Percentiles rank a stretch among this genome's conserved stretches.
phyloP scores from a whole-genome alignment of 2,329 filamentous ascomycete species.

The Rugonectria rugulosa region DNA sequence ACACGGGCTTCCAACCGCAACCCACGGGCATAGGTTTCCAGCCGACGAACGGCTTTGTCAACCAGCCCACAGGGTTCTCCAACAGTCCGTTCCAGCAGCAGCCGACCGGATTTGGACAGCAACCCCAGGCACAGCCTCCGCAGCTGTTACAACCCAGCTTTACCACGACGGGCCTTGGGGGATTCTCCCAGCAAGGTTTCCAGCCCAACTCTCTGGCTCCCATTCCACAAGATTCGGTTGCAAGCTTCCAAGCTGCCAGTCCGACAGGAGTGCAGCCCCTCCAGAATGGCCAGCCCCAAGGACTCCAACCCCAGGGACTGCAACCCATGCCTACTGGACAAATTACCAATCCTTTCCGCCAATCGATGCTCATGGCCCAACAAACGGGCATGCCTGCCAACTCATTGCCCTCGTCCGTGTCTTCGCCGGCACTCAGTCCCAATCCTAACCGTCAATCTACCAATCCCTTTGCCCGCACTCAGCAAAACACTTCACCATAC shows the following conservation, averaged over 20 bases:
- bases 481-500: conserved; percentile 49
- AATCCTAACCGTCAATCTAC: conserved; percentile 69
- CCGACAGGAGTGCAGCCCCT: conserved; percentile 30
- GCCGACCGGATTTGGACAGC: conserved; percentile 43
- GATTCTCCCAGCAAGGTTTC: conserved; percentile 72
- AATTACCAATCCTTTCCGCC: conserved; percentile 90
- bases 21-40: conserved; percentile 38
- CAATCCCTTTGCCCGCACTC: conserved; percentile 83
- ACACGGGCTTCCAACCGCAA: conserved; percentile 44
- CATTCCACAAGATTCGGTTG: conserved; percentile 63
- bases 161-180: conserved; percentile 83
- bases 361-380: conserved; percentile 79
- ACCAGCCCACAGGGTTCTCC: conserved; percentile 44
- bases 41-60: conserved; percentile 34
- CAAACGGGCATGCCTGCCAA: conserved; percentile 55
- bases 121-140: conserved; percentile 44
- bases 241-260: conserved; percentile 44
- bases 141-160: conserved; percentile 57
- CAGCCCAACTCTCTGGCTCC: conserved; percentile 60
- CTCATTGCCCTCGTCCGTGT: conserved; percentile 50
- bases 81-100: conserved; percentile 46
- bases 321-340: conserved; percentile 42
- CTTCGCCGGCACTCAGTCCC: conserved; percentile 46
- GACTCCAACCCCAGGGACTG: no score
- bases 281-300: conserved; percentile 32